These are phyloP conservation scores for Curvularia hawaiiensis DNA, from an alignment of 2,329 filamentous ascomycete species.

Conservation along the genomic window DNA sequence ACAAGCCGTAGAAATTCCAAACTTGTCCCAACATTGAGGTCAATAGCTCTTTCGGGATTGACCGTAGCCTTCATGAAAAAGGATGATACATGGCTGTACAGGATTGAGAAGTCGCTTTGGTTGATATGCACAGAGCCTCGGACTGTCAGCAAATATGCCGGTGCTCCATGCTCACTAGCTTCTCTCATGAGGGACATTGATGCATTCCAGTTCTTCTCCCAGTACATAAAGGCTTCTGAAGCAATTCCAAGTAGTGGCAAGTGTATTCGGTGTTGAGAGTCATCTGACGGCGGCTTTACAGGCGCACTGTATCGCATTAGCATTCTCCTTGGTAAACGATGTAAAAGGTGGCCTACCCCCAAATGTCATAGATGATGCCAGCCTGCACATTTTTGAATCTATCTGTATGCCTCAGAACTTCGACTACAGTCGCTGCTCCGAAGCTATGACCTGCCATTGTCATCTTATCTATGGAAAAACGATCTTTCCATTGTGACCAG, in stretches of 20 bases:
- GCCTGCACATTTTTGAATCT: constrained; percentile 64
- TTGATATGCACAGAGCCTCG: constrained; percentile 68
- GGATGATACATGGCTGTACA: constrained; percentile 65
- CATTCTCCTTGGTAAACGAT: neutral
- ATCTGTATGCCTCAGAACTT: constrained; percentile 61
- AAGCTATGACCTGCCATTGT: constrained; percentile 71
- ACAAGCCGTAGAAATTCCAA: constrained; percentile 66
- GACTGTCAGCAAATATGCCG: constrained; percentile 54
- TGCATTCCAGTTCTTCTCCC: constrained; percentile 66
- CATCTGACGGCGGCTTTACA: constrained; percentile 49
- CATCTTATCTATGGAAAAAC: constrained; percentile 62
- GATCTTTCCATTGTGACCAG: constrained; percentile 63
- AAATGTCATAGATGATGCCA: constrained; percentile 70
- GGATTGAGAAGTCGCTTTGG: constrained; percentile 69
- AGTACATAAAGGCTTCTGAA: constrained; percentile 73
- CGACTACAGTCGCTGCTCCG: constrained; percentile 67
- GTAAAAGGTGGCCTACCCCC: constrained; percentile 51
- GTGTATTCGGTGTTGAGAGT: constrained; percentile 53
- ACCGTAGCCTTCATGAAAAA: constrained; percentile 66
- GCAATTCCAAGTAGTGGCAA: constrained; percentile 68
- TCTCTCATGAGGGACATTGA: constrained; percentile 64
- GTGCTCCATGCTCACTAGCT: constrained; percentile 54
- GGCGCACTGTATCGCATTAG: constrained; percentile 49
- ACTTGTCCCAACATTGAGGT: constrained; percentile 65
- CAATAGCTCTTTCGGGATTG: constrained; percentile 66